Conservation (phyloP, 257 asterid species). For the Salvia miltiorrhiza region DNA sequence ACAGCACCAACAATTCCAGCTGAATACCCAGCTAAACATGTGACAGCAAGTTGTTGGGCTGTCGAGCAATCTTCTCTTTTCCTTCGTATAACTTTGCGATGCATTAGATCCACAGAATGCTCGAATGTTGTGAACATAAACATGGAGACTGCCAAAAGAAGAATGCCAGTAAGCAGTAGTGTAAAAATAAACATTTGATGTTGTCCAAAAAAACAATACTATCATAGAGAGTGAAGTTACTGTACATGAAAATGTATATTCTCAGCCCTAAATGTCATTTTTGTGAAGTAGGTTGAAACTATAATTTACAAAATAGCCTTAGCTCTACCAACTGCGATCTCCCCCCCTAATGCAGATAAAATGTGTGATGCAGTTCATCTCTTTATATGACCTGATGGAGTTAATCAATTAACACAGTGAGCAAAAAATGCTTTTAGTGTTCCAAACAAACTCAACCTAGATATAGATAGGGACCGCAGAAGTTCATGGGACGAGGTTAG, state of each 20-base stretch:
- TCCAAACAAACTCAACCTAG: background rate
- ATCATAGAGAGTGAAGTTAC: background rate
- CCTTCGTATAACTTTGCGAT: conserved; percentile 38
- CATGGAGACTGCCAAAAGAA: conserved; percentile 57
- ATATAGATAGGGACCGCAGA: background rate
- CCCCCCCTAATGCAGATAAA: conserved; percentile 2
- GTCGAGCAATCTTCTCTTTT: conserved; percentile 66
- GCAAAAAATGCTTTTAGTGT: background rate
- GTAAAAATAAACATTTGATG: background rate
- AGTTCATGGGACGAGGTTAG: background rate
- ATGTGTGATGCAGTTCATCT: background rate
- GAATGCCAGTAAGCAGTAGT: background rate
- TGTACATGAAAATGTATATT: background rate
- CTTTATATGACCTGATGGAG: background rate
- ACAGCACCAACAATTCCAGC: conserved; percentile 69
- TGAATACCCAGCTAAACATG: conserved; percentile 69
- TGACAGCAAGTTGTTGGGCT: conserved; percentile 55
- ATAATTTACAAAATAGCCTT: background rate
- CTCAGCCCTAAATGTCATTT: background rate
- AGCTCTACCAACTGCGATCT: background rate
- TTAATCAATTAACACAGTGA: background rate
- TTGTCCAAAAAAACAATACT: background rate
- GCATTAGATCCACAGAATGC: conserved; percentile 61
- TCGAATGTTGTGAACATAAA: conserved; percentile 77
- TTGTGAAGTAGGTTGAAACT: background rate